Evolutionary conservation across 2,329 filamentous ascomycete species (phyloP), one percentile per base, ranked within the genome.

Genomic region (Ascochyta pisi): DNA sequence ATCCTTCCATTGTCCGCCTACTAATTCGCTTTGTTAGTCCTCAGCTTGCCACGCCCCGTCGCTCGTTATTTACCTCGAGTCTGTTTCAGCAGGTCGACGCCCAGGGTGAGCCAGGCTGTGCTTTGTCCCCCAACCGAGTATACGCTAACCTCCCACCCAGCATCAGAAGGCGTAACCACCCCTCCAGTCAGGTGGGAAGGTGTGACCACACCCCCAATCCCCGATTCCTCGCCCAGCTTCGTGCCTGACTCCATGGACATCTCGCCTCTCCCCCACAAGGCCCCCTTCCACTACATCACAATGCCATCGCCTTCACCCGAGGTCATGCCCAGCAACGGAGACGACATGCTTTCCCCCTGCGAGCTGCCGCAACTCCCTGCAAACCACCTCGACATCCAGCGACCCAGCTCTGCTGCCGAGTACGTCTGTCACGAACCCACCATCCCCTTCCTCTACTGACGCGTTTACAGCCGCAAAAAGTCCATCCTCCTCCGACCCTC

Each of bases 201-300:
- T 69, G 85, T 91, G 67, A 96, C 89, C 33, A 96, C 93, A 34
- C 92, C 95, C 56, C 91, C 92, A 39, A 82, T 96, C 48, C 88
- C 87, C 22, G 90, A 91, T 1, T 97, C 93, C 6, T 96, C 94
- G 40, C 92, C 93, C 6, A 86, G 85, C 51, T 84, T 84, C 33
- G 77, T 82, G 50, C 84, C 85, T 58, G 92, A 96, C 74, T 82
- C 86, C 52, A 96, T 98, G 92, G 93, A 98, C 71, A 88, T 97
- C 76, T 97, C 94, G 40, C 94, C 95, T 35, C 79, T 98, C 37
- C 93, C 57, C 40, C 92, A 96, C 81, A 97, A 96, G 81, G 81
- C 84, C 27, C 84, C 89, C 12, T 92, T 86, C 69, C 40, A 51
- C 49, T 79, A 82, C 61, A 71, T 80, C 42, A 75, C 82, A 27